phyloP scores from a whole-genome alignment of 208 protist genomes.

The Trichomonas gallinae region DNA sequence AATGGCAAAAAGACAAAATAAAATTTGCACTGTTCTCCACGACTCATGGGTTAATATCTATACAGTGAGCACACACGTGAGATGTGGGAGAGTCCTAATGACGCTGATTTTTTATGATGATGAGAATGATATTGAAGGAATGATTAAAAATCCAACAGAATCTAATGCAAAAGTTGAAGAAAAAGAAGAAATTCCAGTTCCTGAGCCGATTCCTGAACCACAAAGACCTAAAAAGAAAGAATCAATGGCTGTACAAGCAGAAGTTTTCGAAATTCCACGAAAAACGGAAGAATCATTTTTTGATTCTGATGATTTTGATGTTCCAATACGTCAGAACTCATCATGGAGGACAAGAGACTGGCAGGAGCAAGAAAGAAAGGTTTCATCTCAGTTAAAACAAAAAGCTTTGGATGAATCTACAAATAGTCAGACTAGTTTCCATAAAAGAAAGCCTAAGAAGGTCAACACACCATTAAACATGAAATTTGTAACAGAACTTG shows the following conservation, averaged over 20 bases:
- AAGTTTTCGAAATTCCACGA: background rate
- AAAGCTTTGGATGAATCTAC: background rate
- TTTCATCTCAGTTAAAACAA: too few species aligned
- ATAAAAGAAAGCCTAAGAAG: background rate
- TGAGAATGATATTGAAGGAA: background rate
- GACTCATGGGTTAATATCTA: conserved; percentile 5
- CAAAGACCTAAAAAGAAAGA: background rate
- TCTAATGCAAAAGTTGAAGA: background rate
- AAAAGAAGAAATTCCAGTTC: background rate
- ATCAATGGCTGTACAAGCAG: background rate
- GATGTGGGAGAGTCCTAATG: background rate
- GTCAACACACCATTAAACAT: background rate
- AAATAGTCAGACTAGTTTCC: background rate
- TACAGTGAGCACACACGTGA: background rate
- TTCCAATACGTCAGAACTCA: background rate
- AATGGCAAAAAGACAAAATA: background rate
- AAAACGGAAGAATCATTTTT: background rate
- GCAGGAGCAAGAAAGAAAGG: too few species aligned
- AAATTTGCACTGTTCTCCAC: background rate
- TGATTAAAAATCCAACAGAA: background rate
- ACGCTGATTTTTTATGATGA: background rate
- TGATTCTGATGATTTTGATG: background rate
- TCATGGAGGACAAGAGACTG: background rate
- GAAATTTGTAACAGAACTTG: background rate
- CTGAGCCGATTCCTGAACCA: too few species aligned